Percentiles rank a stretch among this genome's conserved stretches.
Conservation (phyloP, 257 asterid genomes). For the Primulina tabacum region DNA sequence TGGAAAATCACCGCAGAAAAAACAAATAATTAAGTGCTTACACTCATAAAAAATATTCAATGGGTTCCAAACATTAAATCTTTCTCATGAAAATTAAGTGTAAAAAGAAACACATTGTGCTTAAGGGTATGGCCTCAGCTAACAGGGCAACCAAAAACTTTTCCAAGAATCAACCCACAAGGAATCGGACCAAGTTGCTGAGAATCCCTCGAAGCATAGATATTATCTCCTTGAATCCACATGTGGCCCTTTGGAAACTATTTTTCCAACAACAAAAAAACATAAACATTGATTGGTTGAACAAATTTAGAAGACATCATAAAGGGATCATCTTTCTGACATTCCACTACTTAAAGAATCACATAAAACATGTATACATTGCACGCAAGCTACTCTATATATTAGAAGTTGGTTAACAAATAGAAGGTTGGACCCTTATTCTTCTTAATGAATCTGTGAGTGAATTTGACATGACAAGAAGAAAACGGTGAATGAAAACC, state of each 20-base stretch:
- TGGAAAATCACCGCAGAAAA: not conserved
- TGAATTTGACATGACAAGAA: not conserved
- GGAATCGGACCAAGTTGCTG: constrained; percentile 83
- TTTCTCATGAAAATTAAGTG: not conserved
- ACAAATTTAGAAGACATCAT: not conserved
- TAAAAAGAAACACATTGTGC: not conserved
- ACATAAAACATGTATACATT: not conserved
- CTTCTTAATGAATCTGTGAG: not conserved
- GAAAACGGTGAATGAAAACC: not conserved
- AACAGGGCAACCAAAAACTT: constrained; percentile 31
- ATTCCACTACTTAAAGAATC: not conserved
- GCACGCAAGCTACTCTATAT: not conserved
- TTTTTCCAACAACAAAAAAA: constrained; percentile 21
- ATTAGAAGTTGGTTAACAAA: not conserved
- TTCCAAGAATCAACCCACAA: constrained; percentile 67
- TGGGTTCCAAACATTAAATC: not conserved
- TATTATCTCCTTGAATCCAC: constrained; percentile 95
- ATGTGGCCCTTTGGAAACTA: constrained; percentile 96
- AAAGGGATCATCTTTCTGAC: not conserved
- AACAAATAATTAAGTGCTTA: not conserved
- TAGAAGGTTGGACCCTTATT: not conserved
- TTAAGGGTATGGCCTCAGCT: not conserved
- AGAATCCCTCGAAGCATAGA: constrained; percentile 72
- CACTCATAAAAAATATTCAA: not conserved
- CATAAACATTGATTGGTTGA: not conserved